Conservation (phyloP, 192 early-diverging fungal genomes). For the Umbelopsis ramanniana region DNA sequence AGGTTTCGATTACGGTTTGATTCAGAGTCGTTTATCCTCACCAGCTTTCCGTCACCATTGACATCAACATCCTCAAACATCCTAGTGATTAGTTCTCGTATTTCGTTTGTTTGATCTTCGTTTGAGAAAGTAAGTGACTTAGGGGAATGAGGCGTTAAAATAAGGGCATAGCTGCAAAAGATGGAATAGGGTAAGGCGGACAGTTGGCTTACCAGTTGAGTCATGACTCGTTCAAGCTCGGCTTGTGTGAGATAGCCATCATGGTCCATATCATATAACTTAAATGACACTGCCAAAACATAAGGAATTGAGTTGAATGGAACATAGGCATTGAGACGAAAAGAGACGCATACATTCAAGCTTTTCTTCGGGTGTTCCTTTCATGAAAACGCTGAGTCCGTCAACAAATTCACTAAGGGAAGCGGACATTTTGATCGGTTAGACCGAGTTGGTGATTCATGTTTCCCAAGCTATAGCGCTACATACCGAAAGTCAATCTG, state of each 20-base stretch:
- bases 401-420: constrained; percentile 56
- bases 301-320: not conserved
- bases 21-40: constrained; percentile 26
- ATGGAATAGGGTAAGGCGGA: not conserved
- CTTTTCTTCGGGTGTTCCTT: constrained; percentile 78
- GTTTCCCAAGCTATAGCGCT: constrained; percentile 22
- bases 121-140: constrained; percentile 52
- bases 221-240: constrained; percentile 74
- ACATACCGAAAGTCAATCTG: constrained; percentile 64
- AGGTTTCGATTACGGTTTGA: constrained; percentile 6
- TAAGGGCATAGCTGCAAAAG: constrained; percentile 2
- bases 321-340: not conserved
- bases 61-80: constrained; percentile 84
- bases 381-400: constrained; percentile 76
- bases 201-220: constrained; percentile 66
- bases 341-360: constrained; percentile 60
- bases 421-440: constrained; percentile 34
- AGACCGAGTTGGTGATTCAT: not conserved
- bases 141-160: too few relatives aligned
- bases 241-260: constrained; percentile 73
- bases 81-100: constrained; percentile 66
- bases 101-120: constrained; percentile 69
- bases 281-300: constrained; percentile 67
- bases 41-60: constrained; percentile 77
- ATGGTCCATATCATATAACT: constrained; percentile 80